These are phyloP conservation scores for Cytidiella melzeri DNA, from an alignment of 768 basidiomycete species.

Conservation along the genomic window DNA sequence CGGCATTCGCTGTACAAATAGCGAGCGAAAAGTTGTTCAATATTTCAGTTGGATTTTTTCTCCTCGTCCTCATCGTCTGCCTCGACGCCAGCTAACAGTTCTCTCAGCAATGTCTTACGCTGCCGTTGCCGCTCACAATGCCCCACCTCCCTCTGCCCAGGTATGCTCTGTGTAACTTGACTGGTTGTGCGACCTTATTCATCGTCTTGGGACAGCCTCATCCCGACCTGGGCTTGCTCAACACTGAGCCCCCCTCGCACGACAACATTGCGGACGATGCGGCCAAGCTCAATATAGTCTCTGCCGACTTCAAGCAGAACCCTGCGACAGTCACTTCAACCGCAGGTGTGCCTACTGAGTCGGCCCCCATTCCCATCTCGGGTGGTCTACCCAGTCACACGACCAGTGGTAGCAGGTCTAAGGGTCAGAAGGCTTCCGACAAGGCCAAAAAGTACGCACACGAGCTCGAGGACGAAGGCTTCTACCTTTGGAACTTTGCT, in stretches of 20 bases:
- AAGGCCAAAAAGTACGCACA: constrained; percentile 32
- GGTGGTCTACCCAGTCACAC: constrained; percentile 1
- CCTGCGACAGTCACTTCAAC: constrained; percentile 33
- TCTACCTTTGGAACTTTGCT: constrained; percentile 44
- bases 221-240: constrained; percentile 56
- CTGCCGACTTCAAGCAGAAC: constrained; percentile 41
- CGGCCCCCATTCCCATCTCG: constrained; percentile 12
- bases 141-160: constrained; percentile 41
- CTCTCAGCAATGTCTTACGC: constrained; percentile 62
- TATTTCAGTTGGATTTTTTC: too few relatives aligned
- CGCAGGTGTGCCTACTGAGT: constrained; percentile 17
- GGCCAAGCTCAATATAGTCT: constrained; percentile 52
- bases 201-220: constrained; percentile 47
- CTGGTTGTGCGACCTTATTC: constrained; percentile 5
- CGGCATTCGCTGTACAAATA: too few relatives aligned
- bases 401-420: not conserved
- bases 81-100: not conserved
- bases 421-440: constrained; percentile 8
- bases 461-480: constrained; percentile 44
- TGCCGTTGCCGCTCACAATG: constrained; percentile 54
- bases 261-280: constrained; percentile 37
- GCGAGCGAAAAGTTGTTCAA: too few relatives aligned
- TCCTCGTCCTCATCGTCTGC: constrained; percentile 7
- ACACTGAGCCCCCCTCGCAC: constrained; percentile 34
- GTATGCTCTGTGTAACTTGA: constrained; percentile 22